These are phyloP conservation scores for Nothopassalora personata DNA, from an alignment of 2,329 filamentous ascomycete genomes.

Conservation along the genomic window DNA sequence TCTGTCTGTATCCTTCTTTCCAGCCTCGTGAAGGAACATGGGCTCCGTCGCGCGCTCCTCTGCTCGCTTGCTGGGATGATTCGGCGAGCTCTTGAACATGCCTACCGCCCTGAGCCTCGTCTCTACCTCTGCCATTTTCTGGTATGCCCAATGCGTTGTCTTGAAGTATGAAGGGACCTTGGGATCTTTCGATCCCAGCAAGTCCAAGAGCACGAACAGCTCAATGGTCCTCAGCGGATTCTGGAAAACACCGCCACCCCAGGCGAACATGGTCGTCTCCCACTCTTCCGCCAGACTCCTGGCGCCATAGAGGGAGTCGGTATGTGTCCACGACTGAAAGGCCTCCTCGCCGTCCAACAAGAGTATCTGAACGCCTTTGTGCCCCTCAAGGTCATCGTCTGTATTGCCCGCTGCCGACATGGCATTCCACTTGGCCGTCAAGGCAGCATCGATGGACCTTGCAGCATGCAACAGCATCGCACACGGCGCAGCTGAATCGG, in stretches of 20 bases:
- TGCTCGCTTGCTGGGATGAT: slow-evolving; percentile 37
- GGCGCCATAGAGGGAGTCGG: slow-evolving; percentile 83
- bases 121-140: slow-evolving; percentile 68
- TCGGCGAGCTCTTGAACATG: slow-evolving; percentile 59
- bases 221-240: slow-evolving; percentile 73
- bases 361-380: slow-evolving; percentile 80
- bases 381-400: slow-evolving; percentile 57
- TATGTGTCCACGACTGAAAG: slow-evolving; percentile 71
- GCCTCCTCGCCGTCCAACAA: slow-evolving; percentile 94
- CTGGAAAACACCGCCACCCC: slow-evolving; percentile 60
- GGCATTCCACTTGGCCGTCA: slow-evolving; percentile 75
- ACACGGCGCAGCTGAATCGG: slow-evolving; percentile 88
- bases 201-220: slow-evolving; percentile 85
- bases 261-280: slow-evolving; percentile 64
- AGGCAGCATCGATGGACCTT: slow-evolving; percentile 68
- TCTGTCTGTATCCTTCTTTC: slow-evolving; percentile 47
- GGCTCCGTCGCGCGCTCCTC: slow-evolving; percentile 6
- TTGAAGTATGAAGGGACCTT: slow-evolving; percentile 78
- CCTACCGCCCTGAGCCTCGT: slow-evolving; percentile 62
- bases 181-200: slow-evolving; percentile 68
- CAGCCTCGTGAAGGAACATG: slow-evolving; percentile 61
- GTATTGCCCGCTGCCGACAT: slow-evolving; percentile 52
- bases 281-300: slow-evolving; percentile 72
- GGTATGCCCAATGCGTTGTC: slow-evolving; percentile 90
- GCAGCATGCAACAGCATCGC: slow-evolving; percentile 88